A percentile compares a stretch with the other conserved stretches of the same genome.
These are phyloP conservation scores for Pigoraptor vietnamica DNA, from an alignment of 78 protist species.

Conservation along the genomic window DNA sequence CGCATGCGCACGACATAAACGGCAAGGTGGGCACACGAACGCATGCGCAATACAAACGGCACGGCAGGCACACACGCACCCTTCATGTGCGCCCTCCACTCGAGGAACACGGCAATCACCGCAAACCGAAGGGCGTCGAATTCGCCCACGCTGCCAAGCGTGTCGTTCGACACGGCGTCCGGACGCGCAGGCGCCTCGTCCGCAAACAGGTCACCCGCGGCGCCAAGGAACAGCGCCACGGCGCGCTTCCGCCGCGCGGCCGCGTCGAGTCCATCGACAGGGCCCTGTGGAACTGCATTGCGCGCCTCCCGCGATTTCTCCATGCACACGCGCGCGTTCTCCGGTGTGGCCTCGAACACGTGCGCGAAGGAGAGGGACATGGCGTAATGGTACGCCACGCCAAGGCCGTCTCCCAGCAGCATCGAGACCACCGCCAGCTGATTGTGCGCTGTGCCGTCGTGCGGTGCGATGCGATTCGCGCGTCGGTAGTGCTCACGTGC, in stretches of 20 bases:
- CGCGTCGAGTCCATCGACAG: background rate
- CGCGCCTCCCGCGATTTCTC: background rate
- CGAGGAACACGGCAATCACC: background rate
- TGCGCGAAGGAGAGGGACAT: background rate
- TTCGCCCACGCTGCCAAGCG: background rate
- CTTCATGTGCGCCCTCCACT: background rate
- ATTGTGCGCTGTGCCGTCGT: background rate
- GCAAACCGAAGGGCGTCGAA: background rate
- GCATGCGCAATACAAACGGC: too few species aligned
- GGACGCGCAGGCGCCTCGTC: background rate
- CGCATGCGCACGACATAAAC: background rate
- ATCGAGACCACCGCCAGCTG: background rate
- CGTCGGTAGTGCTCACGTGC: background rate
- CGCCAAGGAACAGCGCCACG: background rate
- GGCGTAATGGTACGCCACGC: background rate
- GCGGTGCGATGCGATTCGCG: background rate
- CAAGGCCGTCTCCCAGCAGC: background rate
- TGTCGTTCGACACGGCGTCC: background rate
- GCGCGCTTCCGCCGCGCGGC: background rate
- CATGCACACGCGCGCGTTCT: background rate
- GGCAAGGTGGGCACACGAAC: too few species aligned
- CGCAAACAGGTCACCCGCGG: background rate
- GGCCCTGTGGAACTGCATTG: background rate
- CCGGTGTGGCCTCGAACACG: background rate
- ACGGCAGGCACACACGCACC: background rate